Evolutionary conservation across 177 flowering plant species (phyloP).

Genomic region (Vitis hybrid): DNA sequence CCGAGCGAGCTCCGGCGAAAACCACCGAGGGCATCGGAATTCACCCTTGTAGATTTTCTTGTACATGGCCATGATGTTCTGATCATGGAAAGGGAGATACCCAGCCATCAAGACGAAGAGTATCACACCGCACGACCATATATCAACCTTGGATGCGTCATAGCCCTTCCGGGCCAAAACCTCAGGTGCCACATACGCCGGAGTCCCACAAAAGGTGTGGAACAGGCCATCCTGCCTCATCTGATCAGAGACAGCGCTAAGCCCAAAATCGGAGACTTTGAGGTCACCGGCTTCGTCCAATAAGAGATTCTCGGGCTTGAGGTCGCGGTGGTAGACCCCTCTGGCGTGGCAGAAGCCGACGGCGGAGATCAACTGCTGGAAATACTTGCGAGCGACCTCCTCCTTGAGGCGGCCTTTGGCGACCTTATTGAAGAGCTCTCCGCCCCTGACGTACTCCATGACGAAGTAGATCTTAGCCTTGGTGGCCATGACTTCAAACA

Average conservation of each 20-base stretch:
- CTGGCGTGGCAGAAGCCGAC: constrained; percentile 70
- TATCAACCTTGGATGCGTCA: constrained; percentile 77
- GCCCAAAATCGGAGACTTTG: constrained; percentile 73
- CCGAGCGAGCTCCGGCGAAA: constrained; percentile 53
- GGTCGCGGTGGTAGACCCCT: constrained; percentile 67
- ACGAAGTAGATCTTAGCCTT: constrained; percentile 76
- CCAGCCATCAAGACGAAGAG: constrained; percentile 85
- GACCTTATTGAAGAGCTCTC: constrained; percentile 73
- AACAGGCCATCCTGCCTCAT: constrained; percentile 71
- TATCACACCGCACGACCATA: constrained; percentile 87
- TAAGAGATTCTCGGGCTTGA: constrained; percentile 70
- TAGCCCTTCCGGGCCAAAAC: constrained; percentile 66
- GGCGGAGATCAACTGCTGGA: constrained; percentile 71
- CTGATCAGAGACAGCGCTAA: constrained; percentile 74
- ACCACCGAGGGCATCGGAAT: constrained; percentile 85
- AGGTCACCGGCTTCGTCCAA: constrained; percentile 68
- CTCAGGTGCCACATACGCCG: constrained; percentile 87
- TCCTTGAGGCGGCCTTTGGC: constrained; percentile 67
- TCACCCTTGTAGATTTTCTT: constrained; percentile 87
- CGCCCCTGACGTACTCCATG: constrained; percentile 71
- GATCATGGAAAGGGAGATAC: constrained; percentile 80
- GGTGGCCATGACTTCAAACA: constrained; percentile 78
- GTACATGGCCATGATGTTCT: constrained; percentile 81
- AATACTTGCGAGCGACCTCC: constrained; percentile 62
- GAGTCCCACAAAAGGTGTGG: constrained; percentile 80